These are phyloP conservation scores for Quercus tomentella DNA, from an alignment of 331 rosid genomes.

Conservation along the genomic window DNA sequence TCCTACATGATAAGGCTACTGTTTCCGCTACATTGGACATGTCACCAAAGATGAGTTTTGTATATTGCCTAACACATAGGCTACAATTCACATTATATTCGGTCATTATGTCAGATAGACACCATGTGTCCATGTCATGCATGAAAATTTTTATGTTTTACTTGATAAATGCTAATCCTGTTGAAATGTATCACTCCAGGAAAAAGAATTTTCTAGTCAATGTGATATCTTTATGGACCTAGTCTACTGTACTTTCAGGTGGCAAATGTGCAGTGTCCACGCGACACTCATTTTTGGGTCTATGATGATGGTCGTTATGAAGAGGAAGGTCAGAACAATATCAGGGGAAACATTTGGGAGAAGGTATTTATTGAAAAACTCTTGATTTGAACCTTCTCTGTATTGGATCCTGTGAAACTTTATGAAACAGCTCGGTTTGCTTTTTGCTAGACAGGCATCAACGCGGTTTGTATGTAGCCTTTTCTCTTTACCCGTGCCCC, in stretches of 20 bases:
- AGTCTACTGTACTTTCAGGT: constrained; percentile 54
- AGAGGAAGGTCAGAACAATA: constrained; percentile 99
- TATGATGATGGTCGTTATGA: constrained; percentile 97
- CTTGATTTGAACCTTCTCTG: constrained; percentile 11
- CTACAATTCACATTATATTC: neutral
- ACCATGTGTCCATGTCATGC: too few relatives aligned
- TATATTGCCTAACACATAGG: neutral
- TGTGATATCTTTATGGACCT: constrained; percentile 1
- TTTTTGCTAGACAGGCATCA: constrained; percentile 66
- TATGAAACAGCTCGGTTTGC: constrained; percentile 18
- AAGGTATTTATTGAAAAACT: constrained; percentile 53
- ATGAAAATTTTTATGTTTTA: neutral
- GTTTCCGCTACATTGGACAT: neutral
- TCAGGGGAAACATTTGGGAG: constrained; percentile 97
- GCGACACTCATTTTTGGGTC: constrained; percentile 99
- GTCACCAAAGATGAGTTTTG: neutral
- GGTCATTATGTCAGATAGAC: neutral
- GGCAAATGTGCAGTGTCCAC: constrained; percentile 99
- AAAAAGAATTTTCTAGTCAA: neutral
- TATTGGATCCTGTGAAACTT: constrained; percentile 15
- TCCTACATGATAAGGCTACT: neutral
- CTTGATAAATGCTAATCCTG: neutral
- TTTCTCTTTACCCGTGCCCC: constrained; percentile 85
- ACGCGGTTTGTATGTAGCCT: constrained; percentile 72
- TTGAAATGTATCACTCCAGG: neutral